Conservation (phyloP, 192 early-diverging fungal genomes). For the Allomyces arbusculus region DNA sequence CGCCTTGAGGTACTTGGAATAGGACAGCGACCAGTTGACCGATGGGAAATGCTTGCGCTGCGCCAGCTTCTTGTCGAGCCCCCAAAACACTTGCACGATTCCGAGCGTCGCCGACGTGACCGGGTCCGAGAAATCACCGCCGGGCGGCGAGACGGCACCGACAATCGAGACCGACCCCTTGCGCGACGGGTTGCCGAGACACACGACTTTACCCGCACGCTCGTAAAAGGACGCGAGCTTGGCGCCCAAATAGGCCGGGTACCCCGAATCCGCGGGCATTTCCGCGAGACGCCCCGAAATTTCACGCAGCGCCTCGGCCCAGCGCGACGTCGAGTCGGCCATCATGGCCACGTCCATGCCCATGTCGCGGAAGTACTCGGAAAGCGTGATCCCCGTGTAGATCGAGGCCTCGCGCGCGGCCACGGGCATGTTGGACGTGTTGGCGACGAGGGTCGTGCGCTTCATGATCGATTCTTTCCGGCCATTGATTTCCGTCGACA, state of each 20-base stretch:
- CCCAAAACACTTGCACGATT: slow-evolving; percentile 99
- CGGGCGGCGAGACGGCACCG: slow-evolving; percentile 98
- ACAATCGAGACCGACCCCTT: slow-evolving; percentile 92
- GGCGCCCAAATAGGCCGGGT: slow-evolving; percentile 96
- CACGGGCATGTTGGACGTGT: slow-evolving; percentile 99
- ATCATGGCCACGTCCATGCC: slow-evolving; percentile 99
- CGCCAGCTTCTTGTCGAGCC: slow-evolving; percentile 98
- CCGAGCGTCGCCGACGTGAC: slow-evolving; percentile 89
- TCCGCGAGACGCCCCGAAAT: slow-evolving; percentile 99
- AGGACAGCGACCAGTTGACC: slow-evolving; percentile 95
- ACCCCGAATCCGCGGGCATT: slow-evolving; percentile 97
- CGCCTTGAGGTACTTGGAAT: slow-evolving; percentile 97
- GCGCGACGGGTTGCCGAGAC: slow-evolving; percentile 81
- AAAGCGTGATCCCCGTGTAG: slow-evolving; percentile 98
- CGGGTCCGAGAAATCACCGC: slow-evolving; percentile 98
- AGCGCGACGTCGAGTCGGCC: slow-evolving; percentile 99
- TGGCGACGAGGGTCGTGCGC: slow-evolving; percentile 95
- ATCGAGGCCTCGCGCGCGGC: slow-evolving; percentile 99
- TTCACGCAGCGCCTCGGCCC: slow-evolving; percentile 99
- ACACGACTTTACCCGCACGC: slow-evolving; percentile 92
- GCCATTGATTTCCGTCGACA: slow-evolving; percentile 81
- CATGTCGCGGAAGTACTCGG: slow-evolving; percentile 99
- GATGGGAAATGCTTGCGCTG: slow-evolving; percentile 99
- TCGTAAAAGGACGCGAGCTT: slow-evolving; percentile 99
- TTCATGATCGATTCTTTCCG: slow-evolving; percentile 98